Base-by-base conservation (phyloP, 139 green algal genomes). In the Astrephomene gubernaculifera region DNA sequence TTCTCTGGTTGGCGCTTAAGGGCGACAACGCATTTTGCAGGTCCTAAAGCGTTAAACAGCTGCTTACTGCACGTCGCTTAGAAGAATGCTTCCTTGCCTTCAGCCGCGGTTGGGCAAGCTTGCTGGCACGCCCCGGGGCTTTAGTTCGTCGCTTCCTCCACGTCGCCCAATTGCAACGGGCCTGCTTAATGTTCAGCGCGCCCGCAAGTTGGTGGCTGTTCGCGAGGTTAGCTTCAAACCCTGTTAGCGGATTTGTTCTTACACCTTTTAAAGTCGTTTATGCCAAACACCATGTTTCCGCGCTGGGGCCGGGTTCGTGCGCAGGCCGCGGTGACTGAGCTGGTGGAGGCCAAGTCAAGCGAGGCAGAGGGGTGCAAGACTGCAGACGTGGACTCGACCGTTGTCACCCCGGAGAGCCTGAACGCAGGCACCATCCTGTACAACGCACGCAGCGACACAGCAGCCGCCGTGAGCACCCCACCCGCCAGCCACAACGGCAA, bases 271-370 rank as follows among this genome's bases (percentile, higher is more conserved):
- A 25, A 17, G 49, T 57, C 49, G 49, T 57, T 57, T 12, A 17
- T 57, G 14, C 14, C 49, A 12, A 57, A 54, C 27, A 36, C 38
- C 33, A 36, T 35, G 27, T 75, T 38, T 33, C 68, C 38, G 36
- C 68, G 38, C 68, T 54, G 39, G 8, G 12, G 2, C 64, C 1
- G 4, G 17, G 6, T 31, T 17, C 5, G 6, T 2, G 19, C 2
- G 21, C 90, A 93, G 90, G 90, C 90, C 25, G 82, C 86, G 0
- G 86, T 87, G 31, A 93, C 90, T 0, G 90, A 93, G 7, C 70
- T 83, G 35, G 87, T 93, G 24, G 83, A 88, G 45, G 53, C 83
- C 1, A 69, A 87, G 67, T 33, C 41, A 21, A 75, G 80, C 72
- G 57, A 68, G 0, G 29, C 73, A 43, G 3, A 52, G 5, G 74